Percentiles rank a stretch among this genome's conserved stretches.
phyloP scores from a whole-genome alignment of 2,329 filamentous ascomycete species.

The Fusarium irregulare region DNA sequence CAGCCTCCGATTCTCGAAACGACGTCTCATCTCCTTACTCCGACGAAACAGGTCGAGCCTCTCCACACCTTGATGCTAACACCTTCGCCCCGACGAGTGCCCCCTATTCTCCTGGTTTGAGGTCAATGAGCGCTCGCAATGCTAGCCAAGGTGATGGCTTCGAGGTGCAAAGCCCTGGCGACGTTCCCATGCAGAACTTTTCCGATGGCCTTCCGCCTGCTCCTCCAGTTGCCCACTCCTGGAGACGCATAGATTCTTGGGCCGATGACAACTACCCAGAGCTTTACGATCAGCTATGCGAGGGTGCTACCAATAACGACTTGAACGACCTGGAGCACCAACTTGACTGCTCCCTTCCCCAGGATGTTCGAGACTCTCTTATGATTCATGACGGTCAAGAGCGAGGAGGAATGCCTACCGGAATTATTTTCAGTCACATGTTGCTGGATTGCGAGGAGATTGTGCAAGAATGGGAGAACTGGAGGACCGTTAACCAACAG shows the following conservation, averaged over 20 bases:
- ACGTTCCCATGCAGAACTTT: slow-evolving; percentile 98
- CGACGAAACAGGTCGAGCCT: slow-evolving; percentile 72
- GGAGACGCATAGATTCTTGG: slow-evolving; percentile 95
- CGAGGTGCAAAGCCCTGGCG: slow-evolving; percentile 78
- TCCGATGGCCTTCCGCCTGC: slow-evolving; percentile 90
- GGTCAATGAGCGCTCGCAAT: slow-evolving; percentile 78
- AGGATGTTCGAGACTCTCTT: slow-evolving; percentile 92
- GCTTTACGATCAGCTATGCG: slow-evolving; percentile 90
- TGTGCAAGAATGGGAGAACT: slow-evolving; percentile 96
- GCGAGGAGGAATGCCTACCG: slow-evolving; percentile 88
- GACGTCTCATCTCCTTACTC: slow-evolving; percentile 84
- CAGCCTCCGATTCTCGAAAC: slow-evolving; percentile 86
- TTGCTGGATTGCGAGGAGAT: slow-evolving; percentile 98
- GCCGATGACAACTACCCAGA: slow-evolving; percentile 95
- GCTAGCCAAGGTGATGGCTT: slow-evolving; percentile 73
- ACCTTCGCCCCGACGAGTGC: slow-evolving; percentile 66
- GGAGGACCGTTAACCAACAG: slow-evolving; percentile 92
- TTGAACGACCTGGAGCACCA: slow-evolving; percentile 97
- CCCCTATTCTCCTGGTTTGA: slow-evolving; percentile 90
- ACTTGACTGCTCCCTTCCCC: slow-evolving; percentile 90
- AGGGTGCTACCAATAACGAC: slow-evolving; percentile 92
- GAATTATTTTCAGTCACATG: slow-evolving; percentile 94
- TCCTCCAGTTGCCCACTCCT: slow-evolving; percentile 88
- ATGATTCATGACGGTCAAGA: slow-evolving; percentile 97
- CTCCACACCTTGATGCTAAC: slow-evolving; percentile 53